Evolutionary conservation across 2,329 filamentous ascomycete genomes (phyloP), one percentile per base, ranked within the genome.

Genomic region (Trichoderma sp.): DNA sequence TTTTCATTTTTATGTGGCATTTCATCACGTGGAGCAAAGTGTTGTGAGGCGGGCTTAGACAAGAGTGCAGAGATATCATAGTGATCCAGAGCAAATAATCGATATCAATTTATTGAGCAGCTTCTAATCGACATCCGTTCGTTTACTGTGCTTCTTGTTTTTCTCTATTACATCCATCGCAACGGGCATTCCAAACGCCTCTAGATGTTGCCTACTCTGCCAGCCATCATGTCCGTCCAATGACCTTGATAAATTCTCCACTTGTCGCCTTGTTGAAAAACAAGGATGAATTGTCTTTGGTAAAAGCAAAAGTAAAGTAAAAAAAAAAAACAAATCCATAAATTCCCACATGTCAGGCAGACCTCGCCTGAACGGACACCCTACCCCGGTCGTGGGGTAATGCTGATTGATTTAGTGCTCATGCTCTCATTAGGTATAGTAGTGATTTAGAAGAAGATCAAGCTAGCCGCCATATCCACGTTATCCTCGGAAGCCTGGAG

Each of bases 401-500:
- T 54, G 64, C 64, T 67, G n/a, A 48, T 57, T 65, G 42, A 48
- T 48, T 48, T 48, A 48, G 42, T 48, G 35, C 19, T 57, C 52
- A 48, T 65, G 25, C 39, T 57, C 63, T 65, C 63, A 57, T 56
- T 65, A 57, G n/a, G 32, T 52, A 63, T 25, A 27, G 17, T 22
- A 25, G 9, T n/a, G n/a, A n/a, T 27, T 42, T 71, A 76, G 67
- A 76, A 78, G 71, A 89, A 92, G 63, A 97, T 85, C 70, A 97
- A 84, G 58, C 90, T 89, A 56, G 93, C 94, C n/a, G 94, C 94
- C 71, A 90, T 88, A 70, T 98, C 92, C 8, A 97, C 87, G 74
- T 98, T 92, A 22, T 95, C 94, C 22, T 89, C 89, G 17, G 92
- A 92, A 34, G 92, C 92, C 74, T 93, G 88, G 61, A 99, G 82